phyloP scores from a whole-genome alignment of 148 eudicot species.

The Mesembryanthemum crystallinum region DNA sequence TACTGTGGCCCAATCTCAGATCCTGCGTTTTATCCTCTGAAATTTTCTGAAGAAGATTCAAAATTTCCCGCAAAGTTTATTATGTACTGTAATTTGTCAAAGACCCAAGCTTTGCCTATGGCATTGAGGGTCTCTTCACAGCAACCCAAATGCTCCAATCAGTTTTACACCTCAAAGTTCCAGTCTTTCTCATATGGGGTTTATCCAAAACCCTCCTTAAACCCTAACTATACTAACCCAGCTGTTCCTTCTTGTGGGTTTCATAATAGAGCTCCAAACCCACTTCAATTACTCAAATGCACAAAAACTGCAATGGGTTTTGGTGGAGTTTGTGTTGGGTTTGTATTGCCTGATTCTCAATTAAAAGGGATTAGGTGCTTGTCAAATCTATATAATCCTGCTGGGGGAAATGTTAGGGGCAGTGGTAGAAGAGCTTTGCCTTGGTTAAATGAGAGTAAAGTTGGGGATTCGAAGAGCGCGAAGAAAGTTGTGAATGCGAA shows the following conservation, averaged over 20 bases:
- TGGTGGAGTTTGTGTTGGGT: constrained; percentile 31
- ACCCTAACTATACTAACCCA: constrained; percentile 20
- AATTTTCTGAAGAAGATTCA: not conserved
- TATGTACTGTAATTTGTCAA: constrained; percentile 59
- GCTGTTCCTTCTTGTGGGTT: constrained; percentile 14
- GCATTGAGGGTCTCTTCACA: constrained; percentile 51
- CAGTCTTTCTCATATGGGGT: constrained; percentile 38
- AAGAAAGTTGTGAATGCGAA: constrained; percentile 31
- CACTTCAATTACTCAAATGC: constrained; percentile 22
- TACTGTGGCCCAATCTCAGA: not conserved
- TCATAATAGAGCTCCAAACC: constrained; percentile 22
- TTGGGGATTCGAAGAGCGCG: constrained; percentile 29
- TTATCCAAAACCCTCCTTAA: constrained; percentile 38
- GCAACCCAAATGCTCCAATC: constrained; percentile 32
- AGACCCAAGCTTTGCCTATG: constrained; percentile 57
- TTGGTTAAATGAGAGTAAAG: constrained; percentile 56
- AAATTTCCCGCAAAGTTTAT: not conserved
- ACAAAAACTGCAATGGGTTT: constrained; percentile 14
- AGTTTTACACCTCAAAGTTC: constrained; percentile 31
- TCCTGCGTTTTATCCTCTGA: not conserved
- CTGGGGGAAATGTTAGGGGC: constrained; percentile 31
- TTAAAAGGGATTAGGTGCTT: constrained; percentile 33
- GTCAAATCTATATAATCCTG: constrained; percentile 34
- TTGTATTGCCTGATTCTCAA: constrained; percentile 24
- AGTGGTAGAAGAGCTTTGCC: constrained; percentile 45